These are phyloP conservation scores for Phragmites australis DNA, from an alignment of 176 grass and related monocot species.

Conservation along the genomic window DNA sequence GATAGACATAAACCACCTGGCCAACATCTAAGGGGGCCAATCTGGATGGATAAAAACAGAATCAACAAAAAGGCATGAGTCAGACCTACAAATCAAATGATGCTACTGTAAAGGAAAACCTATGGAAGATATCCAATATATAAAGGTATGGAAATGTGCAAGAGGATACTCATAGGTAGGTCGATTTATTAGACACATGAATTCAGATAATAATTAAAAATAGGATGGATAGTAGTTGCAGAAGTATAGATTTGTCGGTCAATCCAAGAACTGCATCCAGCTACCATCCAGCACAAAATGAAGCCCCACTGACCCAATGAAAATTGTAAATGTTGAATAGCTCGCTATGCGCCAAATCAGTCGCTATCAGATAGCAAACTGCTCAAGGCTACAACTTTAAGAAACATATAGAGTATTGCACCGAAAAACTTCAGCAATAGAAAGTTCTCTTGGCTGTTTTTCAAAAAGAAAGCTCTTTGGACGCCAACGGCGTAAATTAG, in stretches of 20 bases:
- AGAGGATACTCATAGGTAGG: background rate
- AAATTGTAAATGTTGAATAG: conserved; percentile 1
- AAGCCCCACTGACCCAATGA: background rate
- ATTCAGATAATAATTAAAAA: background rate
- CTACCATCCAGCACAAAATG: background rate
- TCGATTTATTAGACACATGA: background rate
- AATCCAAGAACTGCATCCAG: conserved; percentile 27
- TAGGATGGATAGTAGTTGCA: background rate
- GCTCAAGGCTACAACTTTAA: background rate
- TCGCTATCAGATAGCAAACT: conserved; percentile 1
- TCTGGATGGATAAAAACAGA: conserved; percentile 44
- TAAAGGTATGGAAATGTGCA: background rate
- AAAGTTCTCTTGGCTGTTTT: background rate
- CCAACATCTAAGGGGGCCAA: conserved; percentile 96
- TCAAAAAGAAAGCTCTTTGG: background rate
- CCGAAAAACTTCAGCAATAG: background rate
- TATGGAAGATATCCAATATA: background rate
- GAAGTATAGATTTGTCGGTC: conserved; percentile 10
- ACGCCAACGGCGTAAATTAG: conserved; percentile 5
- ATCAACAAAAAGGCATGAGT: background rate
- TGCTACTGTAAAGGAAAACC: background rate
- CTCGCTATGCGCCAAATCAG: background rate
- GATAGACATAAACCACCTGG: conserved; percentile 97
- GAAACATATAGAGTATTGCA: background rate
- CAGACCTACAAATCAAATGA: conserved; percentile 10